phyloP scores from a whole-genome alignment of 495 filamentous ascomycete genomes.

The Penicillium daleae region DNA sequence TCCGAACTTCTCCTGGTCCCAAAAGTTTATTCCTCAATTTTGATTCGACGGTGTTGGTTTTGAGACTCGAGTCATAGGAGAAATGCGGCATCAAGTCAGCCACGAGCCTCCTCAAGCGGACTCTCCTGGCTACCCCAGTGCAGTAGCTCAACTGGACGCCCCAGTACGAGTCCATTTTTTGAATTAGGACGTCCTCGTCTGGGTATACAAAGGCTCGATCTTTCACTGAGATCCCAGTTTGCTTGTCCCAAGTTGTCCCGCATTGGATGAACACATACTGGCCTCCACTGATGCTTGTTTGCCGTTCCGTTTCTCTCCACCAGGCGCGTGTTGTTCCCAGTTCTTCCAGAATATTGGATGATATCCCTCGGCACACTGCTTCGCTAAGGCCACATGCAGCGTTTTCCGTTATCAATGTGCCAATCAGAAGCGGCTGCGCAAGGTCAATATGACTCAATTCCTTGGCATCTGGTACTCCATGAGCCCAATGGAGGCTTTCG shows the following conservation, averaged over 20 bases:
- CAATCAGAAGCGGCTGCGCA: neutral
- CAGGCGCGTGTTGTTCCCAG: neutral
- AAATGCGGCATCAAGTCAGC: neutral
- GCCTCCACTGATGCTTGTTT: neutral
- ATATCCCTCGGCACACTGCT: neutral
- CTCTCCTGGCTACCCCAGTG: neutral
- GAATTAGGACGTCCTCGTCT: neutral
- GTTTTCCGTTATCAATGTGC: neutral
- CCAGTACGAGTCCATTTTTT: neutral
- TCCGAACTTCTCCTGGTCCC: neutral
- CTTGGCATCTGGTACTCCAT: neutral
- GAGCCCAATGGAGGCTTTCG: neutral
- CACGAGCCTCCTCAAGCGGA: neutral
- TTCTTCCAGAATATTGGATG: neutral
- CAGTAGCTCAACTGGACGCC: neutral
- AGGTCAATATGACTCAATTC: neutral
- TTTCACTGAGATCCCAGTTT: neutral
- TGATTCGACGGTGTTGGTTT: too few relatives aligned
- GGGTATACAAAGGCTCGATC: neutral
- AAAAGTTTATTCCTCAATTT: neutral
- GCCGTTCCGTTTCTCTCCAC: neutral
- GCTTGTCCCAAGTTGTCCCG: neutral
- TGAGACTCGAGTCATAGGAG: neutral
- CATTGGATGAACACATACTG: neutral
- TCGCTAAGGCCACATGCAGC: neutral